Percentiles rank a stretch among this genome's conserved stretches.
These are phyloP conservation scores for Cinnamomum chago DNA, from an alignment of 164 flowering plant genomes.

Conservation along the genomic window DNA sequence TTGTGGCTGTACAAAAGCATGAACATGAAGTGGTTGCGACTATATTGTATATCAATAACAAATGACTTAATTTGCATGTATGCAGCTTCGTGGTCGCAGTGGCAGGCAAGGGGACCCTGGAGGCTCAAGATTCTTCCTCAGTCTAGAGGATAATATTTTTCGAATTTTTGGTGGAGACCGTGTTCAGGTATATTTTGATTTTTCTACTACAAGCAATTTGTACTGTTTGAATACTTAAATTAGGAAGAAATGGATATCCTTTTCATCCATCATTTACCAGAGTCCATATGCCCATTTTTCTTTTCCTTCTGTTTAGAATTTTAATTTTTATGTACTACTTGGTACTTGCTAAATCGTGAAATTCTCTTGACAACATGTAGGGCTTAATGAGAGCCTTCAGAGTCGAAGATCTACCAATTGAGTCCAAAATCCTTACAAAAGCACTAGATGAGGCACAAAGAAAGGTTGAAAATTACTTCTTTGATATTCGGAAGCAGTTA, in stretches of 20 bases:
- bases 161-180: slow-evolving; percentile 96
- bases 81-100: slow-evolving; percentile 93
- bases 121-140: slow-evolving; percentile 91
- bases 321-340: not conserved
- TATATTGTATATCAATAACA: not conserved
- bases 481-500: slow-evolving; percentile 90
- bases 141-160: slow-evolving; percentile 98
- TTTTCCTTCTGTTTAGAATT: not conserved
- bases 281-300: not conserved
- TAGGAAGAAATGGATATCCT: not conserved
- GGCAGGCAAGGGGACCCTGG: slow-evolving; percentile 99
- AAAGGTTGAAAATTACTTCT: slow-evolving; percentile 96
- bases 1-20: not conserved
- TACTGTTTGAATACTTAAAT: not conserved
- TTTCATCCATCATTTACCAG: not conserved
- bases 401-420: slow-evolving; percentile 96
- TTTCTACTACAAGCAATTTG: not conserved
- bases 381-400: slow-evolving; percentile 98
- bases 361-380: slow-evolving; percentile 32
- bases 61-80: slow-evolving; percentile 9
- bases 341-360: not conserved
- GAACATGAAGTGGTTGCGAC: not conserved
- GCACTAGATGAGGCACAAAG: slow-evolving; percentile 98
- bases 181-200: slow-evolving; percentile 58
- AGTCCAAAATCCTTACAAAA: slow-evolving; percentile 92